Percentiles rank a stretch among this genome's conserved stretches.
Evolutionary conservation across 2,329 filamentous ascomycete genomes (phyloP).

Genomic region (Ambrosiella cleistominuta): DNA sequence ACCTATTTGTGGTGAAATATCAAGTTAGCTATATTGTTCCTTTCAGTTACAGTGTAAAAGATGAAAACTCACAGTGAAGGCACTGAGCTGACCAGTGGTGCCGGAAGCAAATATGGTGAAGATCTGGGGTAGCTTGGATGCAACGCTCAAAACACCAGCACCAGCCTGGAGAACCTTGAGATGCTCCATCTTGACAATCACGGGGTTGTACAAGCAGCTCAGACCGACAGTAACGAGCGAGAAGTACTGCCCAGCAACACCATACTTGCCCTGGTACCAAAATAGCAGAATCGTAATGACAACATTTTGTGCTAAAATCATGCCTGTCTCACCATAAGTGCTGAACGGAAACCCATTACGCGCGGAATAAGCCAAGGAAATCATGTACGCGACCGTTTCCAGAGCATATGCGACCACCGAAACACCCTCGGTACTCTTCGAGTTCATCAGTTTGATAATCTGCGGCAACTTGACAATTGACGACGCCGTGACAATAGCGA

Average conservation of each 20-base stretch:
- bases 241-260: constrained; percentile 58
- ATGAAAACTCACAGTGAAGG: constrained; percentile 61
- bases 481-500: constrained; percentile 81
- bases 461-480: constrained; percentile 93
- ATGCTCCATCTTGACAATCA: constrained; percentile 49
- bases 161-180: constrained; percentile 67
- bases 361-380: constrained; percentile 80
- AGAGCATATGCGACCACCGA: constrained; percentile 84
- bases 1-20: constrained; percentile 38
- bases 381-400: constrained; percentile 75
- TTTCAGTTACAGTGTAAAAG: background rate
- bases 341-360: constrained; percentile 87
- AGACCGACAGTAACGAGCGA: constrained; percentile 37
- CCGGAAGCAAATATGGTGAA: constrained; percentile 68
- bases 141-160: constrained; percentile 65
- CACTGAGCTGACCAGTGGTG: constrained; percentile 85
- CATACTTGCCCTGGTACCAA: constrained; percentile 54
- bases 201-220: constrained; percentile 43
- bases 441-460: constrained; percentile 76
- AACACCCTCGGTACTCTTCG: constrained; percentile 65
- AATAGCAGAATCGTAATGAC: constrained; percentile 75
- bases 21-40: too few relatives aligned
- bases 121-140: constrained; percentile 91
- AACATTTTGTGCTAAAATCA: constrained; percentile 86
- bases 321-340: constrained; percentile 86